Base-by-base conservation (phyloP, 202 grass and related monocot species). In the Panicum hallii region DNA sequence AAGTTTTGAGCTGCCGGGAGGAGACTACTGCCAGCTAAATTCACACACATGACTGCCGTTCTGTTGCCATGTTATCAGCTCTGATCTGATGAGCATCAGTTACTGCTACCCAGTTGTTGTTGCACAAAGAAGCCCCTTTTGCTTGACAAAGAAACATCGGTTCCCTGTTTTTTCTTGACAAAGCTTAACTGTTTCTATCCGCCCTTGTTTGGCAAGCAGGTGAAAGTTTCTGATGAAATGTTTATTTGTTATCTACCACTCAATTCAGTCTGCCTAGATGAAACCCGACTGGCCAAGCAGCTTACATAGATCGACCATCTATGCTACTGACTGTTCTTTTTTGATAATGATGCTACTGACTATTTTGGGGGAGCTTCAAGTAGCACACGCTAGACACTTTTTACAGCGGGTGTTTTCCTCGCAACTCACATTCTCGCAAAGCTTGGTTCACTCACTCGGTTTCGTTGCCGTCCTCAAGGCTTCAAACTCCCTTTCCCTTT, bases 401-500 rank as follows among this genome's bases (percentile, higher is more conserved):
- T 50, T 63, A 5, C 46, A 32, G 13, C 7, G 70, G 49, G 49
- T 61, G 40, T 68, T 60, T 38, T n/a, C 40, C 70, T 82, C 41
- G 11, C 43, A 42, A 19, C 62, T 76, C 61, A 7, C 43, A 11
- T 76, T 58, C 70, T 72, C 15, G 4, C 50, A 48, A 45, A 60
- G 52, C 38, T 82, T 16, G 26, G n/a, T 56, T 61, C 67, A 38
- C 32, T 65, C 26, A 26, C 32, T 65, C 26, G 26, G 40, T n/a
- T 72, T 10, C 44, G 23, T 48, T 19, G 43, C 53, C 32, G 53
- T 76, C 63, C 63, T 49, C 54, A 26, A 58, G 14, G 19, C 41
- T 11, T 48, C 2, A 65, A 32, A 65, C 32, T 19, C 71, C 78
- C 72, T 62, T 82, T 46, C 72, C 17, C 52, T 87, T 75, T 76